Evolutionary conservation across 1,284 basidiomycete genomes (phyloP).

Genomic region (Cutaneotrichosporon dermatis): DNA sequence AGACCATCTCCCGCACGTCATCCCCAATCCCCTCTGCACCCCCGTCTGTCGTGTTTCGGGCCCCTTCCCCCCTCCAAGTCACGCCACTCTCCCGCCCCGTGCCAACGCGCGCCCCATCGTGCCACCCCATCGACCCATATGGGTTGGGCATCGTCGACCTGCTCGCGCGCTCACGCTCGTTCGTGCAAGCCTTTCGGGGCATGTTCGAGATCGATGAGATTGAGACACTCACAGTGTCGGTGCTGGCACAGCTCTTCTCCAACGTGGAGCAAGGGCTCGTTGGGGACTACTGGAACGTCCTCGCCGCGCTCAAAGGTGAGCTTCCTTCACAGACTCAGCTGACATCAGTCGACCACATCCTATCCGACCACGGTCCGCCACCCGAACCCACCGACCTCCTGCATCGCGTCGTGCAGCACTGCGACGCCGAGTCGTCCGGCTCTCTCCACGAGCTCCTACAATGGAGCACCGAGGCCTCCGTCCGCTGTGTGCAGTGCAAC

Average conservation of each 20-base stretch:
- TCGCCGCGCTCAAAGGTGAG: neutral
- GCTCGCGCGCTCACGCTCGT: neutral
- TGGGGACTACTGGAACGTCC: neutral
- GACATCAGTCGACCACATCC: neutral
- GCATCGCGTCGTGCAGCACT: neutral
- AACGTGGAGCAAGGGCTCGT: neutral
- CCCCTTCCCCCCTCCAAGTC: no score
- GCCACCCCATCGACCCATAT: neutral
- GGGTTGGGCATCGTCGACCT: neutral
- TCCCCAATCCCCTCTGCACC: neutral
- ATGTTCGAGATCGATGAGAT: neutral
- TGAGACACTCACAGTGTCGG: constrained; percentile 1
- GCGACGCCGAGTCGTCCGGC: neutral
- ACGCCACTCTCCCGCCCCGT: no score
- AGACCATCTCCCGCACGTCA: neutral
- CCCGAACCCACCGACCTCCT: constrained; percentile 1
- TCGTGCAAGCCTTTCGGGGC: neutral
- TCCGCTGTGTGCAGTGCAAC: constrained; percentile 1
- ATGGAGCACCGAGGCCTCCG: neutral
- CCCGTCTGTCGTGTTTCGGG: no score
- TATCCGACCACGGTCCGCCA: neutral
- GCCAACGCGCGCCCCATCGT: no score
- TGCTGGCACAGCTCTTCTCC: neutral
- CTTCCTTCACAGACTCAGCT: neutral
- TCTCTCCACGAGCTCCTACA: neutral